phyloP scores from a whole-genome alignment of 2,329 filamentous ascomycete species.

The Aphanocladium album region DNA sequence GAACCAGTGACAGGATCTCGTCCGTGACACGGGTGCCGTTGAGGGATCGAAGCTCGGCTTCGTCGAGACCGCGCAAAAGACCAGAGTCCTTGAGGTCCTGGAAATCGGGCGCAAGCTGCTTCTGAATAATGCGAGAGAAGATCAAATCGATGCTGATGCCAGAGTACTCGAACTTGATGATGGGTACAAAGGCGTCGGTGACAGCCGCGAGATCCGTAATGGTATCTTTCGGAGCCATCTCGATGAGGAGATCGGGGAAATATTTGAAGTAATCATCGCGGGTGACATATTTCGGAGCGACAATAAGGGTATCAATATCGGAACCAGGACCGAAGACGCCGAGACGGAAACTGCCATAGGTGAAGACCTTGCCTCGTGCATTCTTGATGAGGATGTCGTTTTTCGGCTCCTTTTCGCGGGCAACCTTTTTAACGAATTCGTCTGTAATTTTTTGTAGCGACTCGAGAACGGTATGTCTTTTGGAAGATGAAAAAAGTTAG shows the following conservation, averaged over 20 bases:
- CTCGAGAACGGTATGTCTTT: slow-evolving; percentile 65
- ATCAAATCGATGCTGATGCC: slow-evolving; percentile 95
- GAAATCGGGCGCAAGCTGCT: slow-evolving; percentile 61
- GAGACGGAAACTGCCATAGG: slow-evolving; percentile 90
- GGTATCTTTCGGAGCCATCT: slow-evolving; percentile 70
- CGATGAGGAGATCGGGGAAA: slow-evolving; percentile 74
- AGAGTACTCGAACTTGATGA: slow-evolving; percentile 91
- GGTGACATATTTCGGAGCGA: slow-evolving; percentile 82
- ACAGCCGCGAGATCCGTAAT: slow-evolving; percentile 83
- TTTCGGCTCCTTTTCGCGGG: slow-evolving; percentile 63
- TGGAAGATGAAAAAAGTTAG: not conserved
- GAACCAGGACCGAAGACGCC: slow-evolving; percentile 93
- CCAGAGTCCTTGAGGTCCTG: slow-evolving; percentile 76
- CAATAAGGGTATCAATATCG: slow-evolving; percentile 94
- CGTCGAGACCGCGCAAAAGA: slow-evolving; percentile 78
- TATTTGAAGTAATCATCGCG: slow-evolving; percentile 88
- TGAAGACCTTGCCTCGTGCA: slow-evolving; percentile 88
- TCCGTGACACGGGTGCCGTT: slow-evolving; percentile 95
- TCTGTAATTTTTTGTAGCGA: slow-evolving; percentile 75
- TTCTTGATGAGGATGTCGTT: slow-evolving; percentile 74
- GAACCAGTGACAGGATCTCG: slow-evolving; percentile 83
- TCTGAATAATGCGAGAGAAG: slow-evolving; percentile 69
- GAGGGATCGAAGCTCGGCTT: slow-evolving; percentile 79
- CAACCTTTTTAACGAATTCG: slow-evolving; percentile 82
- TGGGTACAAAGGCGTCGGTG: slow-evolving; percentile 86